phyloP scores from a whole-genome alignment of 2,329 filamentous ascomycete genomes.

The Penicillium vulpinum region DNA sequence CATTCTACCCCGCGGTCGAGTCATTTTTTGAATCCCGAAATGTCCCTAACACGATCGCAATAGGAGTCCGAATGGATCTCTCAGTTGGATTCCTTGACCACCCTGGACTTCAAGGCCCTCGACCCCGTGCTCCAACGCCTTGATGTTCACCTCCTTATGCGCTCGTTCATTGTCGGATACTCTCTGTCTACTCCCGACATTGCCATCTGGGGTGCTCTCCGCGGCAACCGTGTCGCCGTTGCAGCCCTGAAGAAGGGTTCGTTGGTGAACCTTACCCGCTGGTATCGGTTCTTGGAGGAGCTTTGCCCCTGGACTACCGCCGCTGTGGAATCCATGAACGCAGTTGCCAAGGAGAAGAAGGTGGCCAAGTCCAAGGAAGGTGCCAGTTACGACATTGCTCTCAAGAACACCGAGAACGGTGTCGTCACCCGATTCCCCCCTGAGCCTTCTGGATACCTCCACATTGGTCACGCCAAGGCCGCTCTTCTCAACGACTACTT shows the following conservation, averaged over 20 bases:
- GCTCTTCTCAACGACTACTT: slow-evolving; percentile 96
- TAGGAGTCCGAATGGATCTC: slow-evolving; percentile 57
- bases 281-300: slow-evolving; percentile 85
- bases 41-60: neutral
- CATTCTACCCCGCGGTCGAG: neutral
- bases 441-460: slow-evolving; percentile 91
- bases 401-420: slow-evolving; percentile 80
- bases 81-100: slow-evolving; percentile 53
- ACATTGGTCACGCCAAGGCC: slow-evolving; percentile 94
- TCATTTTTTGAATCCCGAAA: neutral
- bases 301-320: slow-evolving; percentile 73
- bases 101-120: slow-evolving; percentile 77
- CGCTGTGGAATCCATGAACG: slow-evolving; percentile 69
- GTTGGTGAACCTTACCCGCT: slow-evolving; percentile 75
- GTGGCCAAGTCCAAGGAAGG: slow-evolving; percentile 71
- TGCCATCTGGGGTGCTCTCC: slow-evolving; percentile 79
- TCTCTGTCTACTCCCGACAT: slow-evolving; percentile 73
- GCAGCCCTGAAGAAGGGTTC: slow-evolving; percentile 76
- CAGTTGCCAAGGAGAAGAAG: slow-evolving; percentile 68
- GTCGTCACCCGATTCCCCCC: slow-evolving; percentile 92
- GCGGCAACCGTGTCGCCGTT: slow-evolving; percentile 79
- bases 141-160: slow-evolving; percentile 82
- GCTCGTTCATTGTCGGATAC: slow-evolving; percentile 84
- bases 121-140: slow-evolving; percentile 73
- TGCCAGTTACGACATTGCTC: slow-evolving; percentile 83